Percentiles rank a stretch among this genome's conserved stretches.
These are phyloP conservation scores for Microglena sp. DNA, from an alignment of 139 green algal species.

Conservation along the genomic window DNA sequence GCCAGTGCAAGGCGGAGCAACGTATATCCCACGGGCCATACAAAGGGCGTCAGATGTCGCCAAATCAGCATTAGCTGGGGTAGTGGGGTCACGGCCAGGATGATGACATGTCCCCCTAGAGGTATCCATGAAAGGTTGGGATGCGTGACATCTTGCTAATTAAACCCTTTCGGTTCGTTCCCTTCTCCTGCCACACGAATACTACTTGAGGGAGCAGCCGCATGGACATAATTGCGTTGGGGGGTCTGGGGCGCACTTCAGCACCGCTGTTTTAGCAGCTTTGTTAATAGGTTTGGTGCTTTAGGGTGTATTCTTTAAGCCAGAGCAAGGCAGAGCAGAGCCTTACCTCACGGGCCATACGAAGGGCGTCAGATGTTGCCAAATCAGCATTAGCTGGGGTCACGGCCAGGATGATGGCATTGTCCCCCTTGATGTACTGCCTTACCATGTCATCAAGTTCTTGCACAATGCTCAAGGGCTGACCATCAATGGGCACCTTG, in stretches of 20 bases:
- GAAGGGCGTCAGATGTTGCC: constrained; percentile 87
- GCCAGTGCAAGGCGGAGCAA: no score
- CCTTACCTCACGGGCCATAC: constrained; percentile 83
- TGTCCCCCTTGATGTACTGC: constrained; percentile 80
- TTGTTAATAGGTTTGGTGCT: no score
- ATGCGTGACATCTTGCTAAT: no score
- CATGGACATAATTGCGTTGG: no score
- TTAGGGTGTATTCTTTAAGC: no score
- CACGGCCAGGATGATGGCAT: constrained; percentile 92
- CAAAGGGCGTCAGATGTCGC: constrained; percentile 90
- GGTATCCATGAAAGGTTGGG: no score
- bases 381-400: constrained; percentile 93
- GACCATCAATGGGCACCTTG: constrained; percentile 92
- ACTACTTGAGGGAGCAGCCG: no score
- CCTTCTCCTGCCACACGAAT: no score
- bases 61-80: constrained; percentile 93
- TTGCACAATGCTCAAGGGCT: constrained; percentile 83
- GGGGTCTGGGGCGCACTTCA: no score
- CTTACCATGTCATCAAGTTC: constrained; percentile 92
- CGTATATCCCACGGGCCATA: constrained; percentile 78
- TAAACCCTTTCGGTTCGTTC: no score
- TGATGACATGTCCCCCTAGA: constrained; percentile 80
- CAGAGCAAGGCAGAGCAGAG: no score
- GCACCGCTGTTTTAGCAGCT: no score
- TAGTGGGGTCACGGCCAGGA: constrained; percentile 91